Percentiles rank a stretch among this genome's conserved stretches.
Conservation (phyloP, 106 monocot genomes). For the Acanthochlamys bracteata region DNA sequence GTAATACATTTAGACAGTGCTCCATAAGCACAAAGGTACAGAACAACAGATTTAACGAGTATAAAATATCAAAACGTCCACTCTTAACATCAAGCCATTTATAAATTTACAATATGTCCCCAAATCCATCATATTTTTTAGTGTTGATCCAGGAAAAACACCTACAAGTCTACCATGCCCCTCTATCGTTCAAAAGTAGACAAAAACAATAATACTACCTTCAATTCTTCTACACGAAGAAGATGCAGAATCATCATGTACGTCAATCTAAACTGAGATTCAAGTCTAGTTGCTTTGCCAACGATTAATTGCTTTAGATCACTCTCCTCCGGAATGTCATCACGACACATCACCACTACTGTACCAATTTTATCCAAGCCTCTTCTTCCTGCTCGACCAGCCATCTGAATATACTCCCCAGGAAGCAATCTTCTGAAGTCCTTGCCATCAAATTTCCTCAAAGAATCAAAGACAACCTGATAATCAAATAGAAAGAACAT, state of each 20-base stretch:
- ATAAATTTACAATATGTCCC: too few relatives aligned
- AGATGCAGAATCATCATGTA: constrained; percentile 98
- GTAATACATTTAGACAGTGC: too few relatives aligned
- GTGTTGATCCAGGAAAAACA: too few relatives aligned
- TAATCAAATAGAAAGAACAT: background rate
- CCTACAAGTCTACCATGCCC: too few relatives aligned
- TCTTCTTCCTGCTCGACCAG: constrained; percentile 94
- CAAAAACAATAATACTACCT: constrained; percentile 29
- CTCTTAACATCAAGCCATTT: too few relatives aligned
- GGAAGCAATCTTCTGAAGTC: constrained; percentile 74
- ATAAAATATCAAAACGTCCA: too few relatives aligned
- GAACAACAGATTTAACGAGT: too few relatives aligned
- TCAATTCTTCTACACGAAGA: constrained; percentile 88
- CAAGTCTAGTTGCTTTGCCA: constrained; percentile 83
- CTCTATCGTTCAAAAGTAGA: background rate
- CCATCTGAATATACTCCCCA: constrained; percentile 99
- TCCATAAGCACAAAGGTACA: too few relatives aligned
- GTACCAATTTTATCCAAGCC: constrained; percentile 93
- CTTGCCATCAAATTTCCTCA: constrained; percentile 96
- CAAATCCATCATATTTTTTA: too few relatives aligned
- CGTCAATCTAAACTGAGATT: constrained; percentile 86
- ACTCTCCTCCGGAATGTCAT: constrained; percentile 85
- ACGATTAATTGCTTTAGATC: constrained; percentile 74
- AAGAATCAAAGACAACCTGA: constrained; percentile 85
- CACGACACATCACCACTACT: constrained; percentile 86